These are phyloP conservation scores for Neurospora sp. DNA, from an alignment of 495 filamentous ascomycete species.

Conservation along the genomic window DNA sequence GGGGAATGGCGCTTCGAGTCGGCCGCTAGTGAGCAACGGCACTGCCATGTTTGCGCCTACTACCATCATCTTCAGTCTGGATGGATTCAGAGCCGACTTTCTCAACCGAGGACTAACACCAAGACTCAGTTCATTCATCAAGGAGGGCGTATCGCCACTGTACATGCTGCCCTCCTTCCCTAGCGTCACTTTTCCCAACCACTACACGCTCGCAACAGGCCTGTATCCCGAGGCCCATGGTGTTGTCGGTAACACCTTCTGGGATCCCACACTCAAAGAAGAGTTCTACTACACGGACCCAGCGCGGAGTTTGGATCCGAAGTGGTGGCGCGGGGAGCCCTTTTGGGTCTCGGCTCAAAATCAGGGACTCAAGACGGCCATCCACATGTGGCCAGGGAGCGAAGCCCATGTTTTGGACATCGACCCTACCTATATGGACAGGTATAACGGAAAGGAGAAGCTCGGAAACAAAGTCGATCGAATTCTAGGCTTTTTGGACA, in stretches of 20 bases:
- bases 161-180: constrained; percentile 94
- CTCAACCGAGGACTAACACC: constrained; percentile 75
- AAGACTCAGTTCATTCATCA: constrained; percentile 66
- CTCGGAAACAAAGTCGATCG: constrained; percentile 66
- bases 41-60: constrained; percentile 81
- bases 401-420: constrained; percentile 64
- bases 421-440: constrained; percentile 70
- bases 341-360: constrained; percentile 88
- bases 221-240: constrained; percentile 90
- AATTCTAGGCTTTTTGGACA: constrained; percentile 70
- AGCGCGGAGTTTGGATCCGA: constrained; percentile 56
- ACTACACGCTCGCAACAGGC: constrained; percentile 89
- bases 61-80: constrained; percentile 86
- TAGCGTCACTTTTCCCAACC: constrained; percentile 95
- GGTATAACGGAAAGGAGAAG: constrained; percentile 66
- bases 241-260: constrained; percentile 89
- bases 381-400: constrained; percentile 98
- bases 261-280: constrained; percentile 63
- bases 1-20: background rate
- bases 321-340: constrained; percentile 93
- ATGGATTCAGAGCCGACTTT: constrained; percentile 97
- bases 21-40: constrained; percentile 55
- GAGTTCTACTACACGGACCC: constrained; percentile 85
- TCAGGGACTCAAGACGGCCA: constrained; percentile 59
- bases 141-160: constrained; percentile 72